Evolutionary conservation across 257 asterid genomes (phyloP), one percentile per base, ranked within the genome.

Genomic region (Thymus mandschuricus): DNA sequence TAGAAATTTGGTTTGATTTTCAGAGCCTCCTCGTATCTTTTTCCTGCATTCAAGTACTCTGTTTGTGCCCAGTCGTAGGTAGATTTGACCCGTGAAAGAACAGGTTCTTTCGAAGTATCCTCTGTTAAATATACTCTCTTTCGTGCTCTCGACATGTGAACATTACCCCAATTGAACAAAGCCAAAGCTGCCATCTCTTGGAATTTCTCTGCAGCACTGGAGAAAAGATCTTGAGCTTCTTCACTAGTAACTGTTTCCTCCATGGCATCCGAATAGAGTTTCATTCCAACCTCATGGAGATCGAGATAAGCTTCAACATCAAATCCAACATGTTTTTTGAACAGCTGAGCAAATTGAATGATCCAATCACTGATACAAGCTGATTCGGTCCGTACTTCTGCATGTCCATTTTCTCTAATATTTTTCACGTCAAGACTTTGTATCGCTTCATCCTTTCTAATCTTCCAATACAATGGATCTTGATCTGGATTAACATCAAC

Each of bases 141-240:
- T 70, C 90, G 83, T 33, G 98, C 98, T 74, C 85, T 79, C 30
- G 96, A 85, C 88, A 88, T 85, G 75, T 89, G 89, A 70, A 92
- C 96, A 61, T 87, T 92, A 9, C 96, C 96, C 84, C 94, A 89
- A 56, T 92, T 89, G 86, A 92, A 92, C 88, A 92, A 72, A 51
- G 96, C 96, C 69, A 89, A 81, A 73, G 96, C 96, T 41, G 90
- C 86, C 94, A 92, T 88, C 75, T 89, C 98, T 76, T 86, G 88
- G 70, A 92, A 92, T 63, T 85, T 92, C 50, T 89, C 96, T 28
- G 84, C 88, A 12, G 98, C 95, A 46, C 70, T 55, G 62, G 44
- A 30, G 70, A 92, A 89, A 57, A 84, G 78, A 29, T 72, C 90
- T 77, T 92, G 96, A 73, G 96, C 96, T 79, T 92, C 98, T 69